A percentile compares a stretch with the other conserved stretches of the same genome.
phyloP scores from a whole-genome alignment of 2,329 filamentous ascomycete genomes.

The Teratosphaeria zuluensis region DNA sequence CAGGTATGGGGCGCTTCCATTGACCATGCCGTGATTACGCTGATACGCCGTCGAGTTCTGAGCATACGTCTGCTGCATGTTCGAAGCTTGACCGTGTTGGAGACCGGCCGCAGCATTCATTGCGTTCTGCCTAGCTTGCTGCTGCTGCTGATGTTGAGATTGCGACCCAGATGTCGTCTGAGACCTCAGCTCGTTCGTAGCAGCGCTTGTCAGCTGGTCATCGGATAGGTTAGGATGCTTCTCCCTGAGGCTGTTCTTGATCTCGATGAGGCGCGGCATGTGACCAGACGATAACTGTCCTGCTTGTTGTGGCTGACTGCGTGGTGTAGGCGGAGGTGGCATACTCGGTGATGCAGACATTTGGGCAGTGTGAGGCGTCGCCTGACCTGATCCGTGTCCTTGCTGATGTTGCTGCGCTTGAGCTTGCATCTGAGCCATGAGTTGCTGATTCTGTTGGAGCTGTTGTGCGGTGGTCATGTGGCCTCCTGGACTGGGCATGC shows the following conservation, averaged over 20 bases:
- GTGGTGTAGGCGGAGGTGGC: constrained; percentile 27
- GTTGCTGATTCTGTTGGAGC: constrained; percentile 22
- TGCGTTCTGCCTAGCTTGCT: constrained; percentile 27
- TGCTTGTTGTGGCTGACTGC: constrained; percentile 26
- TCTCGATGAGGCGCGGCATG: constrained; percentile 45
- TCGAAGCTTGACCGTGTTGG: constrained; percentile 6
- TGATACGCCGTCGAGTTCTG: constrained; percentile 20
- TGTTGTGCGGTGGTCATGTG: constrained; percentile 25
- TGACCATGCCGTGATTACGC: constrained; percentile 11
- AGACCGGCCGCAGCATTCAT: constrained; percentile 30
- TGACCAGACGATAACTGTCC: constrained; percentile 44
- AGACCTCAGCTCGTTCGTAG: constrained; percentile 40
- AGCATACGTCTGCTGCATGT: constrained; percentile 16
- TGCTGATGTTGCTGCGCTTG: constrained; percentile 6
- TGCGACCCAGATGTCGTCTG: constrained; percentile 17
- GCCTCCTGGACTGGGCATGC: constrained; percentile 19
- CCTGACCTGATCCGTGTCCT: constrained; percentile 11
- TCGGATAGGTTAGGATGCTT: constrained; percentile 42
- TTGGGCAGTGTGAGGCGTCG: constrained; percentile 12
- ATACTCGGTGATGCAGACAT: constrained; percentile 27
- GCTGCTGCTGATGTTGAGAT: constrained; percentile 16
- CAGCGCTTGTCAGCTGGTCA: constrained; percentile 45
- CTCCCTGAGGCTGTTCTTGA: constrained; percentile 43
- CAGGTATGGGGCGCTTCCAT: constrained; percentile 6
- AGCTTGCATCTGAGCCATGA: constrained; percentile 20